Evolutionary conservation across 371 early-diverging fungal species (phyloP), one percentile per base, ranked within the genome.

Genomic region (Capniomyces stellatus): DNA sequence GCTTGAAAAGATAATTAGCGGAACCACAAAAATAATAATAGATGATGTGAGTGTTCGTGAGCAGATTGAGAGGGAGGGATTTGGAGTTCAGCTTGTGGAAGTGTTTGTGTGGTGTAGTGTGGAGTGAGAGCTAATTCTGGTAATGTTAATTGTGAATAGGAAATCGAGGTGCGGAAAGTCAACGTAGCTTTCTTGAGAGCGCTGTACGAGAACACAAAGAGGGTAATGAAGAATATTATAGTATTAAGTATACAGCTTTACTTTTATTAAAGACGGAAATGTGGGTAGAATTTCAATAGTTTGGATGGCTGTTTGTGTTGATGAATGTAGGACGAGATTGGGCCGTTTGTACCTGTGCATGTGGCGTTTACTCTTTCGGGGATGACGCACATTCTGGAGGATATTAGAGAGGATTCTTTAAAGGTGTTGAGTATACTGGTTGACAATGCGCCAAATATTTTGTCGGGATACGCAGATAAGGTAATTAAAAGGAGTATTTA

Each of bases 331-430:
- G 69, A 73, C 23, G 81, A 83, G 23, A 48, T 89, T n/a, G 71
- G 72, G 30, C 87, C 89, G 3, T 90, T 92, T 62, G 60, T 82
- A 55, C 72, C 87, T 0, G 59, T 87, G 21, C 66, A 87, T 31
- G 69, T 86, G 47, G 81, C 85, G 10, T 89, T 83, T 57, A 78
- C 82, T 0, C 82, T 82, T 59, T 83, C 90, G 12, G 91, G 83
- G 46, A 85, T 90, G 83, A 87, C 89, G 3, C 91, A 90, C 62
- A 88, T 92, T 22, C 73, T 77, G 52, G 87, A 89, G 49, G 87
- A 85, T 63, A 76, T 92, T 31, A 71, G 89, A 8, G 62, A 75
- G 8, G 90, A 87, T 62, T 86, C 87, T 1, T 71, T 89, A 22
- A 72, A 77, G 59, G 73, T 87, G 51, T 69, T 88, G 70, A 77